Base-by-base conservation (phyloP, 345 rosid species). In the Eucalyptus sideroxylon region DNA sequence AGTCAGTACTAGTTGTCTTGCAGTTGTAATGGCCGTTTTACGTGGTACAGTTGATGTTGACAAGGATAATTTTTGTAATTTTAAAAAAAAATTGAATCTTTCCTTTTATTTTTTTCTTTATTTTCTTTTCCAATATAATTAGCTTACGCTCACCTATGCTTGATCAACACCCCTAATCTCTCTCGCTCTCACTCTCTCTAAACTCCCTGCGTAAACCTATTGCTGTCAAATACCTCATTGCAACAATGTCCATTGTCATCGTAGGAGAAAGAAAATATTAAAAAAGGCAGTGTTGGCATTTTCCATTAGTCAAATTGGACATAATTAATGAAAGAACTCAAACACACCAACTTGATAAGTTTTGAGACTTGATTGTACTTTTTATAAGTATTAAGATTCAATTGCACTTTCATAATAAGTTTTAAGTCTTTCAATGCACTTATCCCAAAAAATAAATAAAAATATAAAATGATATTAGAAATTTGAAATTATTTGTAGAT, bases 1-100 rank as follows among this genome's bases (percentile, higher is more conserved):
- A 31, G 11, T 31, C 0, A 8, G 1, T 16, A 16, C 0, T 34
- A 5, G 10, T 1, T 9, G 13, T 56, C 62, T 56, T 56, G 30
- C 3, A 56, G 13, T 56, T 1, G 30, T 26, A 23, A 24, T 56
- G 30, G 1, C 13, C 2, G 1, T 56, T 10, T 56, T 56, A 56
- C 0, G 2, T 56, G 62, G 13, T 11, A 56, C 30, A 6, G 3
- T 4, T 56, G 2, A 30, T 62, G 8, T 26, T 62, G 4, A 62
- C 8, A 23, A 9, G 1, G 14, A 34, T 69, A 14, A 11, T 12
- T 49, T 49, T 49, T 49, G 5, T 12, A 47, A 49, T 49, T 45
- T 49, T 45, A 40, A 13, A 13, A 6, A 26, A 60, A 12, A 30
- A 30, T 6, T 30, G 17, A 62, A 30, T 27, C 31, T 62, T 62